Evolutionary conservation across 1,284 basidiomycete genomes (phyloP).

Genomic region (Ceratobasidium sp.): DNA sequence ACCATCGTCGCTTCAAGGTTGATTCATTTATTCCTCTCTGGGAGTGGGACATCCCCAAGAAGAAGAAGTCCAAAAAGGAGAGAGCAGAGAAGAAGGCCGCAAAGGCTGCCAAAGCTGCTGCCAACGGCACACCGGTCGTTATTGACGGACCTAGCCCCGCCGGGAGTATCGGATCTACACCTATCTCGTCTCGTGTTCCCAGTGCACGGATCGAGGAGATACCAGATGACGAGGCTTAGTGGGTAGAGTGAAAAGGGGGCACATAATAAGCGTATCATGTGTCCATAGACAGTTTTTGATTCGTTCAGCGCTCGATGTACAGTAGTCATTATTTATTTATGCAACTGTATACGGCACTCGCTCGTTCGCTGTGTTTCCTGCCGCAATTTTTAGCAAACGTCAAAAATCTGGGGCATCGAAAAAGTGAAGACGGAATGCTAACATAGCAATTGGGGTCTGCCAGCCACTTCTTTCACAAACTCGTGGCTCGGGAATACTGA

Average conservation of each 20-base stretch:
- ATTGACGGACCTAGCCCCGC: slow-evolving; percentile 17
- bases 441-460: too few relatives aligned
- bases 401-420: too few relatives aligned
- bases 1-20: slow-evolving; percentile 62
- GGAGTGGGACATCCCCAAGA: slow-evolving; percentile 97
- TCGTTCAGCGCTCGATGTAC: slow-evolving; percentile 28
- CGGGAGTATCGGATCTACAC: slow-evolving; percentile 2
- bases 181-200: slow-evolving; percentile 32
- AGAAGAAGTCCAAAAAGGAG: slow-evolving; percentile 76
- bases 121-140: slow-evolving; percentile 26
- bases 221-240: slow-evolving; percentile 45
- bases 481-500: too few relatives aligned
- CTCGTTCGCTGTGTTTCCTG: background rate
- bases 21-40: slow-evolving; percentile 97
- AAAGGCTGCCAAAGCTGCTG: slow-evolving; percentile 52
- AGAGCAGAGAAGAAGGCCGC: slow-evolving; percentile 39
- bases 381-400: too few relatives aligned
- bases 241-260: slow-evolving; percentile 2
- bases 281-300: slow-evolving; percentile 24
- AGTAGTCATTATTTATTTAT: slow-evolving; percentile 32
- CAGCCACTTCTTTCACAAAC: too few relatives aligned
- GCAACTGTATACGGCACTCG: slow-evolving; percentile 31
- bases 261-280: background rate
- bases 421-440: too few relatives aligned
- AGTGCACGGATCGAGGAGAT: slow-evolving; percentile 46